phyloP scores from a whole-genome alignment of 2,329 filamentous ascomycete species.

The Xylariaceae sp. region DNA sequence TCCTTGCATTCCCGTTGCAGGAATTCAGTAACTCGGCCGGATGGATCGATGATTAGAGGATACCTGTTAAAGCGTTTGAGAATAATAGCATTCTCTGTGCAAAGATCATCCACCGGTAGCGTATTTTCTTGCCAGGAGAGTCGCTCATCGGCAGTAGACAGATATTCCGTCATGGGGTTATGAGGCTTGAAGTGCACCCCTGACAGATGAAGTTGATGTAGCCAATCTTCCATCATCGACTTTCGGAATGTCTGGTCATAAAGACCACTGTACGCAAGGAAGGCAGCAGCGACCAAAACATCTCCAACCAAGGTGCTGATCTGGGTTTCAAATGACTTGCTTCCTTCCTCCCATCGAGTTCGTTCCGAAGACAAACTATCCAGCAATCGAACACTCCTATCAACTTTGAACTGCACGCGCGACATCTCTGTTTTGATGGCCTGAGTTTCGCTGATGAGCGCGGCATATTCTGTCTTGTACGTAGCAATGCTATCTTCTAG shows the following conservation, averaged over 20 bases:
- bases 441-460: constrained; percentile 92
- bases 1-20: constrained; percentile 92
- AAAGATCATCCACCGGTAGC: constrained; percentile 91
- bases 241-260: constrained; percentile 98
- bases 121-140: constrained; percentile 92
- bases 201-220: constrained; percentile 87
- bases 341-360: constrained; percentile 90
- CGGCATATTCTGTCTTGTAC: constrained; percentile 94
- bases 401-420: constrained; percentile 94
- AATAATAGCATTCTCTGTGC: constrained; percentile 97
- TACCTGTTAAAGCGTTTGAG: constrained; percentile 98
- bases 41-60: constrained; percentile 96
- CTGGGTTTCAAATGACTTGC: constrained; percentile 96
- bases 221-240: constrained; percentile 96
- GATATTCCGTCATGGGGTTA: constrained; percentile 91
- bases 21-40: constrained; percentile 90
- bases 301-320: constrained; percentile 95
- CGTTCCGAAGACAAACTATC: constrained; percentile 94
- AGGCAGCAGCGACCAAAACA: constrained; percentile 91
- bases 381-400: constrained; percentile 87
- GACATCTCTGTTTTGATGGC: constrained; percentile 97
- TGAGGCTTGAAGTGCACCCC: constrained; percentile 88
- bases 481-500: constrained; percentile 87
- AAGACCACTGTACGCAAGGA: constrained; percentile 92
- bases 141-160: constrained; percentile 93